These are phyloP conservation scores for Eremochloa ophiuroides DNA, from an alignment of 176 grass and related monocot genomes.

Conservation along the genomic window DNA sequence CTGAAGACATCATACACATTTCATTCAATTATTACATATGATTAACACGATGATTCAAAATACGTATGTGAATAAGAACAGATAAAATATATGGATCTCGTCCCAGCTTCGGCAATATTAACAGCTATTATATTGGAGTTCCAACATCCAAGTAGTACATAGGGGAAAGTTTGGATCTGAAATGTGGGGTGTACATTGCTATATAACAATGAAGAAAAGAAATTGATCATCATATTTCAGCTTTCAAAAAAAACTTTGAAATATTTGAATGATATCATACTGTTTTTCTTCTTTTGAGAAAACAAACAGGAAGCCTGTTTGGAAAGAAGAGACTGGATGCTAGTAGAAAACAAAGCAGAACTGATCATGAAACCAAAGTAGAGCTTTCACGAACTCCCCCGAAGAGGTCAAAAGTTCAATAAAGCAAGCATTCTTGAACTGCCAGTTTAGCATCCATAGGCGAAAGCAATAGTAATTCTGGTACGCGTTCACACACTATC, in stretches of 20 bases:
- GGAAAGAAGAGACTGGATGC: constrained; percentile 18
- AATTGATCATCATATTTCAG: not conserved
- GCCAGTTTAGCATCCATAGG: not conserved
- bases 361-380: constrained; percentile 1
- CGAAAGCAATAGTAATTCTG: not conserved
- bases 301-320: not conserved
- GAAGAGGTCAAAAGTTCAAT: constrained; percentile 22
- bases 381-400: constrained; percentile 15
- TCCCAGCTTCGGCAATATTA: not conserved
- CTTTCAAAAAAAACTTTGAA: not conserved
- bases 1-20: not conserved
- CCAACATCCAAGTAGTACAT: not conserved
- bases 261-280: not conserved
- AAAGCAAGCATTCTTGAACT: constrained; percentile 24
- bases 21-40: not conserved
- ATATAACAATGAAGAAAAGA: not conserved
- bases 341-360: constrained; percentile 8
- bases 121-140: not conserved
- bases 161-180: not conserved
- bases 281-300: not conserved
- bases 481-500: not conserved
- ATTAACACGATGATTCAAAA: not conserved
- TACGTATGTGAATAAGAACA: not conserved
- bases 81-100: not conserved
- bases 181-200: not conserved